Percentiles rank a stretch among this genome's conserved stretches.
phyloP scores from a whole-genome alignment of 2,329 filamentous ascomycete species.

The Neopestalotiopsis sp. region DNA sequence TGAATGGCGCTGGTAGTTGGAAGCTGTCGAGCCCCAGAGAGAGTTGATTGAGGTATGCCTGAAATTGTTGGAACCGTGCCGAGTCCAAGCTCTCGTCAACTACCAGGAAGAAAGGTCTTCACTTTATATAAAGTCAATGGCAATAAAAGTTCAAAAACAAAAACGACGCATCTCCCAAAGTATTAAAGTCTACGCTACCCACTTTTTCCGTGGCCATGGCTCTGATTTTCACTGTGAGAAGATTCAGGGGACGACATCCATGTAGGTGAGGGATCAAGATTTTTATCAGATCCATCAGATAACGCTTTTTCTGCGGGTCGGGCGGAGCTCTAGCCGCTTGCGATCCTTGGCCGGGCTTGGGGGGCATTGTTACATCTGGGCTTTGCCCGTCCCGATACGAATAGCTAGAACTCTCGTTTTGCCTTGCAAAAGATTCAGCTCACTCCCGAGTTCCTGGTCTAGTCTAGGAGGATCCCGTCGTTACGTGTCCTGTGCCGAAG shows the following conservation, averaged over 20 bases:
- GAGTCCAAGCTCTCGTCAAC: background rate
- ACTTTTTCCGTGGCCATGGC: background rate
- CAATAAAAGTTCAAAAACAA: no score
- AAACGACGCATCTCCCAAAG: background rate
- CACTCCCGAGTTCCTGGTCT: background rate
- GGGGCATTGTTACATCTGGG: background rate
- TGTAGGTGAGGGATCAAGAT: background rate
- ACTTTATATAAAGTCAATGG: background rate
- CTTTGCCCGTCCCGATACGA: background rate
- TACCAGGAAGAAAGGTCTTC: background rate
- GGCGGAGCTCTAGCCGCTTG: background rate
- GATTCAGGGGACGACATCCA: background rate
- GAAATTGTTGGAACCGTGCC: no score
- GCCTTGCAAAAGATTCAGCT: background rate
- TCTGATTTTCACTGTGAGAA: background rate
- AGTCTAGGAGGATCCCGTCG: background rate
- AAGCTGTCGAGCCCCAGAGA: background rate
- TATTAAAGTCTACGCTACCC: background rate
- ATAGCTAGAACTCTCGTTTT: background rate
- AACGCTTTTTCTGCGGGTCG: background rate
- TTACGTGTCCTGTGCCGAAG: background rate
- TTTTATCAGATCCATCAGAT: background rate
- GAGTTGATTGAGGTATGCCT: background rate
- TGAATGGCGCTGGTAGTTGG: background rate
- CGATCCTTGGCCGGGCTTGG: background rate